Percentiles rank a stretch among this genome's conserved stretches.
phyloP scores from a whole-genome alignment of 2,329 filamentous ascomycete genomes.

The Mycogone perniciosa region DNA sequence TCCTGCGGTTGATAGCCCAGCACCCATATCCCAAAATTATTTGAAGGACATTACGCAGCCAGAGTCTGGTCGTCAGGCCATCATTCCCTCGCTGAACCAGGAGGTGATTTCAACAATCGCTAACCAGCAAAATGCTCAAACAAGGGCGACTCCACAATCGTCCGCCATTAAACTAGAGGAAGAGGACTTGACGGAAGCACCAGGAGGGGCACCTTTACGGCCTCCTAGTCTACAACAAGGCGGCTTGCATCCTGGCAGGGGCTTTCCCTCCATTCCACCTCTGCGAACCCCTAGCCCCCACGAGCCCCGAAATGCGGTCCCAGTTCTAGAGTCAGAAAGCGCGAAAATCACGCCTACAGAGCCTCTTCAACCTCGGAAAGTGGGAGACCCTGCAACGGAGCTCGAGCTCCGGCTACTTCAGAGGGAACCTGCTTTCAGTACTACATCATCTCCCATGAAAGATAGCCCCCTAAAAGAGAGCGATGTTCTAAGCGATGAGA shows the following conservation, averaged over 20 bases:
- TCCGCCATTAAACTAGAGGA: background rate
- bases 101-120: background rate
- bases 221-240: background rate
- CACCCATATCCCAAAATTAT: background rate
- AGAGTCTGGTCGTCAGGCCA: too few relatives aligned
- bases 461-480: conserved; percentile 65
- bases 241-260: conserved; percentile 13
- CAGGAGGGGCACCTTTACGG: background rate
- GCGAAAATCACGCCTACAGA: conserved; percentile 36
- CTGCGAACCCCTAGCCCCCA: conserved; percentile 29
- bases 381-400: conserved; percentile 28
- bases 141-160: background rate
- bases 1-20: background rate
- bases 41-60: too few relatives aligned
- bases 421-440: conserved; percentile 41
- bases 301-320: background rate
- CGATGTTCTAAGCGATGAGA: conserved; percentile 66
- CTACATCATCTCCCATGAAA: conserved; percentile 47
- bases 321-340: conserved; percentile 9
- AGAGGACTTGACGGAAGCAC: background rate
- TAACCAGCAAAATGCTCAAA: background rate
- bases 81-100: too few relatives aligned
- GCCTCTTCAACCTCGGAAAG: conserved; percentile 38
- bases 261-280: conserved; percentile 24
- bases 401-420: conserved; percentile 32